Base-by-base conservation (phyloP, 495 filamentous ascomycete species). In the Penicillium bovifimosum region DNA sequence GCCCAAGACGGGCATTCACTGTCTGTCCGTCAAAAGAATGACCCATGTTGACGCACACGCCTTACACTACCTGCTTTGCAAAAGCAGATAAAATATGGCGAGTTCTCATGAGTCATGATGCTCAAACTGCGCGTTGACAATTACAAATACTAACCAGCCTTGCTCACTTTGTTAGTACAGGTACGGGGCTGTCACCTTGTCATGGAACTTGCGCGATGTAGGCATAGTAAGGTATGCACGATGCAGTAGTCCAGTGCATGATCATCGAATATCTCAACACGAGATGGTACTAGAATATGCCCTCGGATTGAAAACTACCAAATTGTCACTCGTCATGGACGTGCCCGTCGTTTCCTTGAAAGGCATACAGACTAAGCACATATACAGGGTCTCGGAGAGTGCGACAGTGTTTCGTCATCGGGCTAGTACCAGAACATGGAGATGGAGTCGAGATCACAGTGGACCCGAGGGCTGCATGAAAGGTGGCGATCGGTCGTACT, bases 261-360 rank as follows among this genome's bases (percentile, higher is more conserved):
- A 26, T 10, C 6, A 1, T 26, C 39, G 3, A 26, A 24, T 5
- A n/a, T 41, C 11, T 9, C 7, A 42, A 27, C 5, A 27, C 26
- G 24, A 6, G 29, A n/a, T 16, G 9, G 46, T 14, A 17, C 9
- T 48, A 16, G 6, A 33, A 31, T 9, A 16, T 33, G 38, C 47
- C 48, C 48, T 56, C 55, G 53, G 58, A 60, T 66, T 67, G 64
- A 67, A 67, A 67, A 67, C 64, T 67, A 67, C 64, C 57, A 56
- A 59, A 55, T 48, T 41, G 49, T 60, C 58, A 55, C 61, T 67
- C 64, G 34, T 67, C 64, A 67, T 43, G 18, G 64, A 41, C 45
- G 35, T 67, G 52, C 61, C 60, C 48, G 43, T 64, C 64, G 55
- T 59, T 59, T 62, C 58, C 61, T 56, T 47, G 16, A 29, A 41